Evolutionary conservation across 208 protist genomes (phyloP), one percentile per base, ranked within the genome.

Genomic region (Dictyostelium gargantuum): DNA sequence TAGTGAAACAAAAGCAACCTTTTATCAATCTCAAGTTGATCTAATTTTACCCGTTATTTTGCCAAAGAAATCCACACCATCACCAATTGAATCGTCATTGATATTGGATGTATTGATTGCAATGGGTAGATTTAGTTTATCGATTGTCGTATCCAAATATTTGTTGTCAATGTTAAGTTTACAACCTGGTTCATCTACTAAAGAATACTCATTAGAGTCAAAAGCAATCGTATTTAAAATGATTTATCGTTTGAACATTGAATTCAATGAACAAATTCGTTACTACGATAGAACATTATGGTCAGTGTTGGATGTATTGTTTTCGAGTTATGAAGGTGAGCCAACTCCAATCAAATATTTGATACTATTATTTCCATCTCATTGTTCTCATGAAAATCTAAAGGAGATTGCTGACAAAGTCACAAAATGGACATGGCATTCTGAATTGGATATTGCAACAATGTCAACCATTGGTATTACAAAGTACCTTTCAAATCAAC

Each of bases 401-500:
- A 86, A 86, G 38, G 81, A 86, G 5, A 63, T 77, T 77, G 81
- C 46, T 0, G 81, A 86, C n/a, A 75, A 77, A 11, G 77, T 86
- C 3, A 77, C 68, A 13, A 86, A 77, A 63, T 86, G 66, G 68
- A 86, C 81, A n/a, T 86, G 66, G 66, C 44, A 63, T 38, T 17
- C 19, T 1, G 81, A 86, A 8, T 21, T 21, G n/a, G 81, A 86
- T 46, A 52, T 86, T 8, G 81, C 81, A 2, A 63, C 50, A 0
- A 75, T 86, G 66, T n/a, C 81, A 54, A 86, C 81, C 1, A 13
- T 77, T 21, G 81, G 81, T 19, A 77, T 86, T 6, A 63, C 63
- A n/a, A 86, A 86, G 11, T 86, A 86, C n/a, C 38, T 86, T 1
- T 32, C 48, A 38, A 86, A 50, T 63, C 81, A 86, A 86, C 81